These are phyloP conservation scores for Graphiopsis chlorocephala DNA, from an alignment of 2,329 filamentous ascomycete genomes.

Conservation along the genomic window DNA sequence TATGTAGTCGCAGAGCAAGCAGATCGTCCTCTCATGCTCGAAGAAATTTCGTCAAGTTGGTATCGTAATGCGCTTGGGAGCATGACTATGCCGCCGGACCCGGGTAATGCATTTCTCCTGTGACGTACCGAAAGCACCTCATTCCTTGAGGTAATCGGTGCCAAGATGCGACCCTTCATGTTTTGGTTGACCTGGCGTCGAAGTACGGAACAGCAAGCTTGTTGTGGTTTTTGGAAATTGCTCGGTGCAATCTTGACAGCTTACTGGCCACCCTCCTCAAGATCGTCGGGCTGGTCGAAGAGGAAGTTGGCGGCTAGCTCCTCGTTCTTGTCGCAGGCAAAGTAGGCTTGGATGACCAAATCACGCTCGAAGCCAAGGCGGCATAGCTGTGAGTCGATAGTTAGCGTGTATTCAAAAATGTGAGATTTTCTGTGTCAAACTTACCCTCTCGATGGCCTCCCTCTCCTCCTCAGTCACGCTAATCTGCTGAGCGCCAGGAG, in stretches of 20 bases:
- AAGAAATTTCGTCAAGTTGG: not conserved
- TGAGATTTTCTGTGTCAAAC: conserved; percentile 32
- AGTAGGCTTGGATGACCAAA: conserved; percentile 95
- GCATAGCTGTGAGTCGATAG: conserved; percentile 62
- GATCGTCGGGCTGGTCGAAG: conserved; percentile 91
- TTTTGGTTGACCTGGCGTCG: not conserved
- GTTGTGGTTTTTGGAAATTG: not conserved
- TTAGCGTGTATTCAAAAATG: conserved; percentile 9
- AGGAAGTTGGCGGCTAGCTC: conserved; percentile 97
- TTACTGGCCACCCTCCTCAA: conserved; percentile 29
- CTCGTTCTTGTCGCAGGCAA: conserved; percentile 99
- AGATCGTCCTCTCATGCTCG: not conserved
- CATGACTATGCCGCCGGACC: not conserved
- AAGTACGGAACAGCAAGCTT: not conserved
- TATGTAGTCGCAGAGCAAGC: not conserved
- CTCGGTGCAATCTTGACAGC: not conserved
- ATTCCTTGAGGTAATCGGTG: not conserved
- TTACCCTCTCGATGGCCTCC: conserved; percentile 91
- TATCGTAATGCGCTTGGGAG: conserved; percentile 4
- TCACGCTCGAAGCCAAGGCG: conserved; percentile 90
- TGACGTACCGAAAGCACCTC: not conserved
- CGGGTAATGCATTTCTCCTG: not conserved
- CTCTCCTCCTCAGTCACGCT: conserved; percentile 93
- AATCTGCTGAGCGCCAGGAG: conserved; percentile 85
- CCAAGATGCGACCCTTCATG: not conserved